A percentile compares a stretch with the other conserved stretches of the same genome.
These are phyloP conservation scores for Suaeda aralocaspica DNA, from an alignment of 148 eudicot species.

Conservation along the genomic window DNA sequence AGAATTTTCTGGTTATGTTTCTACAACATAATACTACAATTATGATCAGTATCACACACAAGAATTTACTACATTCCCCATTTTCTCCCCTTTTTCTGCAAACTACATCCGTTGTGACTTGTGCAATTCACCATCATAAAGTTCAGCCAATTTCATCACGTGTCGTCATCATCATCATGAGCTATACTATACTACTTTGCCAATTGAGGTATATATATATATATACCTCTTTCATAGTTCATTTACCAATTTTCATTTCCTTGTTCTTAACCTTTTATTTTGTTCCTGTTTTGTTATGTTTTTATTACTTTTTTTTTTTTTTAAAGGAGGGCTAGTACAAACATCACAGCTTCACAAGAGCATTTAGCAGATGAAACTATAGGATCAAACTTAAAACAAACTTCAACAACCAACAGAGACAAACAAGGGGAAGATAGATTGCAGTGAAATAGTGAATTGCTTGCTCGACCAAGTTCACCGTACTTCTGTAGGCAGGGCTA, in stretches of 20 bases:
- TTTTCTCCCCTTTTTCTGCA: background rate
- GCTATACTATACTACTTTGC: background rate
- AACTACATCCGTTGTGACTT: background rate
- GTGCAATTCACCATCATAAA: background rate
- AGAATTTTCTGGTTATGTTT: background rate
- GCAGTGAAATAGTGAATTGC: too few relatives aligned
- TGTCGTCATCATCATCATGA: background rate
- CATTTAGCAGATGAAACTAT: background rate
- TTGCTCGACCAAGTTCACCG: conserved; percentile 33
- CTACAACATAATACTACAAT: background rate
- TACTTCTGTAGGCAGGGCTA: conserved; percentile 66
- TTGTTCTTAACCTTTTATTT: background rate
- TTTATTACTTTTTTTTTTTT: background rate
- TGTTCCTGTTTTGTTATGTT: too few relatives aligned
- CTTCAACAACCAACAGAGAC: conserved; percentile 12
- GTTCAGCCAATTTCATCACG: too few relatives aligned
- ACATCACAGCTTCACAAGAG: background rate
- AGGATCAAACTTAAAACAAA: background rate
- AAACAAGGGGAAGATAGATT: background rate
- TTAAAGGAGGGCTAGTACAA: background rate
- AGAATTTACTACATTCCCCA: background rate
- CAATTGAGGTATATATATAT: background rate
- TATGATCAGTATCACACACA: conserved; percentile 13
- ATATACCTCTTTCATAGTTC: background rate
- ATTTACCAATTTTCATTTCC: too few relatives aligned